Evolutionary conservation across 169 alveolate species (phyloP).

Genomic region (Plasmodium sp.): DNA sequence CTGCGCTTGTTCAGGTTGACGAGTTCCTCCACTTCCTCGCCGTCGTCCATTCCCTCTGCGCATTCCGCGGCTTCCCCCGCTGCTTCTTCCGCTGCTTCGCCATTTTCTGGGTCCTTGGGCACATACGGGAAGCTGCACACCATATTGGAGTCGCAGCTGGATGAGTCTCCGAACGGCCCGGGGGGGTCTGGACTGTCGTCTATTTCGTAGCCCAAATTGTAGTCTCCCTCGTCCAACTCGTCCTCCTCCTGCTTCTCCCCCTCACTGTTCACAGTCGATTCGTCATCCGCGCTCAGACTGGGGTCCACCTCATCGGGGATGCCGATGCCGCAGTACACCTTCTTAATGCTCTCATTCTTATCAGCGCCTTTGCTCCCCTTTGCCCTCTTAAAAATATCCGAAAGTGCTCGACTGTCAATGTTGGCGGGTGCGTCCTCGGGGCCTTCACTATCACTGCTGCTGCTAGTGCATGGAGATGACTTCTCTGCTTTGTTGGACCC

Average conservation of each 20-base stretch:
- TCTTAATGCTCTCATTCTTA: not conserved
- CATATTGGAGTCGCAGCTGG: not conserved
- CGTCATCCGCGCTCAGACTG: not conserved
- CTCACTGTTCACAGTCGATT: not conserved
- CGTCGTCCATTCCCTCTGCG: not conserved
- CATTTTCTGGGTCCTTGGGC: not conserved
- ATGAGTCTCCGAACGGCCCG: not conserved
- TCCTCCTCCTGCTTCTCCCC: not conserved
- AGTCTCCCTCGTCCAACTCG: too few species aligned
- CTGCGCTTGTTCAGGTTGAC: not conserved
- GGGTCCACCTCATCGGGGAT: too few species aligned
- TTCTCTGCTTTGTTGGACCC: too few species aligned
- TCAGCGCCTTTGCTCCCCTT: not conserved
- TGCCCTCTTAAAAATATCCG: not conserved
- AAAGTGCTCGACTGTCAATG: not conserved
- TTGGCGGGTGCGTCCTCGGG: not conserved
- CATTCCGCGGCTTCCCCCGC: not conserved
- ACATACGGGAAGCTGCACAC: not conserved
- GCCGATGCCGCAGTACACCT: too few species aligned
- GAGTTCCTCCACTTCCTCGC: not conserved
- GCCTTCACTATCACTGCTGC: not conserved
- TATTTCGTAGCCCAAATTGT: not conserved
- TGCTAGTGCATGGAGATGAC: not conserved
- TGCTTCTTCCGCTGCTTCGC: not conserved
- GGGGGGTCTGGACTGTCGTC: not conserved